Base-by-base conservation (phyloP, 2,329 filamentous ascomycete genomes). In the Venturia oleaginea region DNA sequence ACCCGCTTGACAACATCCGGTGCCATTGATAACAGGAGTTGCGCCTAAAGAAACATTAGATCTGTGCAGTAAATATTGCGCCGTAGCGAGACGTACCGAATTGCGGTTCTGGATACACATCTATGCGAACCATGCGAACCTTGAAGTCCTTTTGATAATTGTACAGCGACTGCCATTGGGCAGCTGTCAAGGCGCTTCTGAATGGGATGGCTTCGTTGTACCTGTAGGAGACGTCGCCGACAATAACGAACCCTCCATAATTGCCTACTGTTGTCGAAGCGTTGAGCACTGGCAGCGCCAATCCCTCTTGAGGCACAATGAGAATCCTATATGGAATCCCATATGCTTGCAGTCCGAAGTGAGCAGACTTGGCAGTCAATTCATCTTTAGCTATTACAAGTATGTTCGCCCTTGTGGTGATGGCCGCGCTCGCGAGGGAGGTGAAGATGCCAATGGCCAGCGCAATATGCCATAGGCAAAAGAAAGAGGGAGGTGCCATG, bases 81-180 rank as follows among this genome's bases (percentile, higher is more conserved):
- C 59, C 2, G 24, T 61, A 15, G 30, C 48, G 2, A 38, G 32
- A 32, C 61, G 13, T 73, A 69, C 83, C 82, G 69, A 79, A 83
- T 11, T 79, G 77, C 17, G 79, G 71, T 7, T 77, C 78, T 6
- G 84, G 84, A 68, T 79, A 85, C 6, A 81, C 82, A 69, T 86
- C 83, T 24, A 84, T 74, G 59, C 84, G 81, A 37, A 86, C 83
- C 82, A 86, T 83, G 34, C 84, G 79, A 15, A 84, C 81, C 24
- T 83, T 81, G 67, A 85, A 87, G 32, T 73, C 74, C 2, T 77
- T 76, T 71, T 87, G 84, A 68, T 87, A 87, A 59, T 77, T 76
- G 68, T 83, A 84, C 2, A 87, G 71, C 59, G 78, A 70, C 37
- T 79, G 76, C 82, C 81, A 85, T 75, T 87, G 84, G 51, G 77